Evolutionary conservation across 352 stramenopile species (phyloP).

Genomic region (Bremia lactucae): DNA sequence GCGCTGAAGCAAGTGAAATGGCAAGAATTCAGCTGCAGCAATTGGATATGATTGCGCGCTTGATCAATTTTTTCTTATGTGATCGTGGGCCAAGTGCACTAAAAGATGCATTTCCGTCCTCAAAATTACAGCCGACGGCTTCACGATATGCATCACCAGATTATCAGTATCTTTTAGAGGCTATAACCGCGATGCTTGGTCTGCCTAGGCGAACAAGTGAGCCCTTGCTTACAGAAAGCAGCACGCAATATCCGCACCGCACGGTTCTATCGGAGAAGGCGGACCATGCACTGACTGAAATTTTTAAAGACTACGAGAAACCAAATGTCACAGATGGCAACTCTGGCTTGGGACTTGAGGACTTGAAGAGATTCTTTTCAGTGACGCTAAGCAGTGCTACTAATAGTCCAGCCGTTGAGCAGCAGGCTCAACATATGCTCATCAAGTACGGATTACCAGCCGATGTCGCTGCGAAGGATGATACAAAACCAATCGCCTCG

Average conservation of each 20-base stretch:
- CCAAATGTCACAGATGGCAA: conserved; percentile 11
- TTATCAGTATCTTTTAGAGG: conserved; percentile 84
- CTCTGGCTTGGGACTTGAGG: conserved; percentile 36
- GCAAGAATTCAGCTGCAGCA: conserved; percentile 40
- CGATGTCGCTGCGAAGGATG: conserved; percentile 12
- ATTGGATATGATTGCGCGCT: conserved; percentile 63
- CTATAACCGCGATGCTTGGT: conserved; percentile 77
- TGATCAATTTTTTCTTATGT: conserved; percentile 77
- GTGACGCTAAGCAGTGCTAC: conserved; percentile 52
- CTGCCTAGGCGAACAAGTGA: conserved; percentile 51
- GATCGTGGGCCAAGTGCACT: conserved; percentile 47
- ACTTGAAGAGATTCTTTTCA: conserved; percentile 59
- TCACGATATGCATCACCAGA: conserved; percentile 66
- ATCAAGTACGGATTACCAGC: conserved; percentile 46
- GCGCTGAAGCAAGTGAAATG: conserved; percentile 45
- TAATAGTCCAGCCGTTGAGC: conserved; percentile 35
- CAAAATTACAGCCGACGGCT: conserved; percentile 27
- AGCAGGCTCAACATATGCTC: conserved; percentile 57
- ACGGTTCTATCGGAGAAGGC: conserved; percentile 64
- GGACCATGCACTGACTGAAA: conserved; percentile 50
- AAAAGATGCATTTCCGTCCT: conserved; percentile 66
- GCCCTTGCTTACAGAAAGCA: conserved; percentile 54
- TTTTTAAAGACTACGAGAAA: conserved; percentile 67
- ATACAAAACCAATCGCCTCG: conserved; percentile 18
- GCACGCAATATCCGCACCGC: conserved; percentile 56